Evolutionary conservation across 352 stramenopile species (phyloP).

Genomic region (Pythium plurisporium): DNA sequence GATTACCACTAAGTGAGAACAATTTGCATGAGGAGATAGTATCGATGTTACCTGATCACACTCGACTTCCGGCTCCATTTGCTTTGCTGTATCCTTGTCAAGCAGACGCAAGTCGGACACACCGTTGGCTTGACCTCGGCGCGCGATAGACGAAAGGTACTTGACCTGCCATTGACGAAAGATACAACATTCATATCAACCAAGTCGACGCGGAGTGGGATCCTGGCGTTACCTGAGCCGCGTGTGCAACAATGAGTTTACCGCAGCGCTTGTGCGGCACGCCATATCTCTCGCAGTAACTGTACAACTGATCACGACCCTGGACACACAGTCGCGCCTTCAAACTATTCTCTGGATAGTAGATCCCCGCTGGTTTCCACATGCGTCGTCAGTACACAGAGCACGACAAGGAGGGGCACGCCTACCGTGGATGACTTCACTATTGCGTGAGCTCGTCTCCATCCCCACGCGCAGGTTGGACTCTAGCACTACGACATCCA

Average conservation of each 20-base stretch:
- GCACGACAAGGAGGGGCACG: too few species aligned
- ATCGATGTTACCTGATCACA: constrained; percentile 38
- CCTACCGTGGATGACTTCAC: constrained; percentile 93
- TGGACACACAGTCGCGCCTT: constrained; percentile 91
- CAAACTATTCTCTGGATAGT: constrained; percentile 87
- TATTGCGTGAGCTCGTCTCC: constrained; percentile 91
- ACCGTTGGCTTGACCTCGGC: constrained; percentile 42
- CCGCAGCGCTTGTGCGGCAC: constrained; percentile 87
- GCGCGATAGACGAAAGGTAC: constrained; percentile 37
- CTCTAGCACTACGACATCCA: constrained; percentile 89
- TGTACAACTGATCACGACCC: constrained; percentile 87
- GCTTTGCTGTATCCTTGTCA: constrained; percentile 32
- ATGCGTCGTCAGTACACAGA: not conserved
- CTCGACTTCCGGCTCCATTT: constrained; percentile 53
- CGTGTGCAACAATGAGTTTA: constrained; percentile 94
- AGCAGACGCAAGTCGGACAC: constrained; percentile 54
- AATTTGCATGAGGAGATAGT: not conserved
- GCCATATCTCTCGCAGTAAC: constrained; percentile 83
- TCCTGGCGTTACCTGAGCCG: constrained; percentile 38
- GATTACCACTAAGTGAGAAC: not conserved
- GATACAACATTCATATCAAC: too few species aligned
- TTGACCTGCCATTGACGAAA: too few species aligned
- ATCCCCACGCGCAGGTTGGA: constrained; percentile 72
- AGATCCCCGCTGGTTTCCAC: constrained; percentile 71
- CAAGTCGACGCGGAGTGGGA: too few species aligned